phyloP scores from a whole-genome alignment of 148 eudicot genomes.

The Nyssa sinensis region DNA sequence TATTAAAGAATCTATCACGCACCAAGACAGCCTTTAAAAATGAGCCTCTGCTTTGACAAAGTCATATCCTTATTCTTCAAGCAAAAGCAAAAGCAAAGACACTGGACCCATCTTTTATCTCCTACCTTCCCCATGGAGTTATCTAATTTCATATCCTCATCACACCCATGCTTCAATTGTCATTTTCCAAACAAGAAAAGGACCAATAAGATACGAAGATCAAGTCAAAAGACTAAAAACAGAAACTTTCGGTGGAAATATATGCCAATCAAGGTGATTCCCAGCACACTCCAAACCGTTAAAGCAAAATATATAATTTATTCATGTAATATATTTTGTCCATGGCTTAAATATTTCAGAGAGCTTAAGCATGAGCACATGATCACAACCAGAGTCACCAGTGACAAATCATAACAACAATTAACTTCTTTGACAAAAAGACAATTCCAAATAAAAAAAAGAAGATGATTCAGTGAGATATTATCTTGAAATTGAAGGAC shows the following conservation, averaged over 20 bases:
- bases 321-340: background rate
- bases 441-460: background rate
- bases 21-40: background rate
- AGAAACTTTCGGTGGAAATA: no score
- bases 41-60: slow-evolving; percentile 12
- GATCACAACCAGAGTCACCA: background rate
- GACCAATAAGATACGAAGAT: background rate
- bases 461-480: slow-evolving; percentile 14
- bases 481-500: slow-evolving; percentile 31
- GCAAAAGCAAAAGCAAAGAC: background rate
- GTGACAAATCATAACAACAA: background rate
- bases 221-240: background rate
- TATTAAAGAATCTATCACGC: background rate
- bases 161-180: background rate
- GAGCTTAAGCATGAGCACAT: background rate
- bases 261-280: background rate
- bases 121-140: background rate
- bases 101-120: background rate
- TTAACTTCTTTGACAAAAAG: no score
- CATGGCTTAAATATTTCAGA: background rate
- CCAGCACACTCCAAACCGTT: background rate
- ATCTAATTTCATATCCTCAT: background rate
- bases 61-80: background rate
- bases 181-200: background rate
- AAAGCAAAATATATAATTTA: no score